Evolutionary conservation across 805 yeast species (phyloP).

Genomic region (Pichia rugopelliculosa): DNA sequence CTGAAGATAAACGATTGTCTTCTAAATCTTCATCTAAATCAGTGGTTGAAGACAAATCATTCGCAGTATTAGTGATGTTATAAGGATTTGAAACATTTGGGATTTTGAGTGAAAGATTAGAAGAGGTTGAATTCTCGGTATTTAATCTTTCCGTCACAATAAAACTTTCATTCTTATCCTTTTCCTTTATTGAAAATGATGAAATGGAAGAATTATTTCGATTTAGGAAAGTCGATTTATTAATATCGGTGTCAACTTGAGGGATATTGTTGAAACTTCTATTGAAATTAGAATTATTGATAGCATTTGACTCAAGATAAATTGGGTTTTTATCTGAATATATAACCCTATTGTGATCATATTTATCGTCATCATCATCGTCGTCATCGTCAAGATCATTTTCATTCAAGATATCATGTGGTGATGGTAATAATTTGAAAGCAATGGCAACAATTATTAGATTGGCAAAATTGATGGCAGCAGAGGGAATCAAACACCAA

Average conservation of each 20-base stretch:
- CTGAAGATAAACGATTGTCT: background rate
- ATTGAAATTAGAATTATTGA: background rate
- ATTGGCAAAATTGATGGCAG: slow-evolving; percentile 46
- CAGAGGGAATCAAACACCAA: slow-evolving; percentile 65
- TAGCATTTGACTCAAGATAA: too few species aligned
- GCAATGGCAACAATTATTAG: slow-evolving; percentile 43
- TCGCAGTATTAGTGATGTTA: background rate
- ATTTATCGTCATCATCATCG: slow-evolving; percentile 3
- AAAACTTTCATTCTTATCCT: background rate
- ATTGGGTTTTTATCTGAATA: background rate
- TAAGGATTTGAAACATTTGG: slow-evolving; percentile 13
- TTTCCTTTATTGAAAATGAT: background rate
- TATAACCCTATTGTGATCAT: background rate
- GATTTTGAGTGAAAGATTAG: slow-evolving; percentile 2
- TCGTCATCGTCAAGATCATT: too few species aligned
- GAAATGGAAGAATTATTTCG: slow-evolving; percentile 1
- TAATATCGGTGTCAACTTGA: background rate
- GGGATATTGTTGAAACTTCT: background rate
- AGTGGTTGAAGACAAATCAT: background rate
- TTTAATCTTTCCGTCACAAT: background rate
- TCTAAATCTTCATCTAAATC: background rate
- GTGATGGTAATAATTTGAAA: slow-evolving; percentile 14
- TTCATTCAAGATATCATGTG: slow-evolving; percentile 1
- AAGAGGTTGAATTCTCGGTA: slow-evolving; percentile 1
- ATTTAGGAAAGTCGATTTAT: background rate